A percentile compares a stretch with the other conserved stretches of the same genome.
Evolutionary conservation across 208 protist species (phyloP).

Genomic region (Strigomonas culicis): DNA sequence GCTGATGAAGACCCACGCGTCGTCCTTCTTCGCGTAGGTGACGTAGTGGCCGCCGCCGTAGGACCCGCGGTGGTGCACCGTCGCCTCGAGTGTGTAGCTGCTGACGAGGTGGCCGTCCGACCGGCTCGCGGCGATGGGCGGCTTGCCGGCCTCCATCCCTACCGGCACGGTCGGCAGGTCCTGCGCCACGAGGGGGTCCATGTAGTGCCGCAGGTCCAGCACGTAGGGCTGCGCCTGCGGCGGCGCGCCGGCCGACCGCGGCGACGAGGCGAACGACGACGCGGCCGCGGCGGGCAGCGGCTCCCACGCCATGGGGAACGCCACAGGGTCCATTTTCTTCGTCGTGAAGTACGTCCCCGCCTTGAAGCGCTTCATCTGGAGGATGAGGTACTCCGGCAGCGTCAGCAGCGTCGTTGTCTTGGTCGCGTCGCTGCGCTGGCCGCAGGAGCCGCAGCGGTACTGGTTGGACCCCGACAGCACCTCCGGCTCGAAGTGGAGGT

Average conservation of each 20-base stretch:
- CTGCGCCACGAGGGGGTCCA: constrained; percentile 32
- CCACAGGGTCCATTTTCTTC: constrained; percentile 80
- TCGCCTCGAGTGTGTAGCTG: constrained; percentile 78
- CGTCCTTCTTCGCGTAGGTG: constrained; percentile 59
- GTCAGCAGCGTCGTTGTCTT: constrained; percentile 65
- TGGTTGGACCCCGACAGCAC: constrained; percentile 60
- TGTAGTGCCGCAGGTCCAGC: constrained; percentile 59
- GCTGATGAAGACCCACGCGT: constrained; percentile 76
- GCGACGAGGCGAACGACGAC: constrained; percentile 1
- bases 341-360: constrained; percentile 59
- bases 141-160: constrained; percentile 4
- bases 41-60: constrained; percentile 87
- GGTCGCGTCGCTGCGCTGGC: constrained; percentile 58
- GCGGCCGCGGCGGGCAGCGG: constrained; percentile 20
- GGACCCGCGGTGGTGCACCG: constrained; percentile 85
- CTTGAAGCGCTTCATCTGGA: constrained; percentile 90
- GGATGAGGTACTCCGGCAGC: constrained; percentile 77
- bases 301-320: constrained; percentile 75
- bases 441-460: constrained; percentile 81
- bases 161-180: constrained; percentile 21
- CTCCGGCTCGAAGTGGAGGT: constrained; percentile 80
- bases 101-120: constrained; percentile 21
- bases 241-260: not conserved
- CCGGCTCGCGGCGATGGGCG: not conserved
- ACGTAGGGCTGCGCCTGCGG: constrained; percentile 29